These are phyloP conservation scores for Fusarium equiseti DNA, from an alignment of 2,329 filamentous ascomycete genomes.

Conservation along the genomic window DNA sequence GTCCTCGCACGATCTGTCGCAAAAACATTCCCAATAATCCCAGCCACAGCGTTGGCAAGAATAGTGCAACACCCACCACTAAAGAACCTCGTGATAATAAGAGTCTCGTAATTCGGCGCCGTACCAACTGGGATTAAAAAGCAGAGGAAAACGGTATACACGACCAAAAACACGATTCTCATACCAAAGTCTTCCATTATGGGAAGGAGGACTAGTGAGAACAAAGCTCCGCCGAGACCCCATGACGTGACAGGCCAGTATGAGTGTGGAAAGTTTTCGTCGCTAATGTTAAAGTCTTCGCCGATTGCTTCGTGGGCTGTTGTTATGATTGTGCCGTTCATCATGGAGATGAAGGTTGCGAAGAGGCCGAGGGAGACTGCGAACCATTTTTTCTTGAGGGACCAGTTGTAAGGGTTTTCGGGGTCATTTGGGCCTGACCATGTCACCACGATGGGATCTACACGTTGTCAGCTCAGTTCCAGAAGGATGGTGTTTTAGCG, in stretches of 20 bases:
- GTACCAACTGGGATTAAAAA: conserved; percentile 22
- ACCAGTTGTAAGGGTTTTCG: conserved; percentile 32
- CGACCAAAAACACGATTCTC: conserved; percentile 20
- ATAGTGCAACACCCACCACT: conserved; percentile 31
- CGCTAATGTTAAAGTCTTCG: conserved; percentile 19
- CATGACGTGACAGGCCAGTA: conserved; percentile 35
- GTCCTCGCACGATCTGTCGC: conserved; percentile 16
- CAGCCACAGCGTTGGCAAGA: not conserved
- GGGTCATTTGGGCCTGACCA: conserved; percentile 22
- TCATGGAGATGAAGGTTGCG: conserved; percentile 27
- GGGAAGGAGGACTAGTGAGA: conserved; percentile 18
- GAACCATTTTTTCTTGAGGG: conserved; percentile 28
- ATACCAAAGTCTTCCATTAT: conserved; percentile 38
- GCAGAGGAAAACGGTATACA: conserved; percentile 16
- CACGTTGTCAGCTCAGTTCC: not conserved
- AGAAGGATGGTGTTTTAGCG: too few species aligned
- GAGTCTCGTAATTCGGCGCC: conserved; percentile 23
- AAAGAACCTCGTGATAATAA: conserved; percentile 28
- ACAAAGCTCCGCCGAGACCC: conserved; percentile 19
- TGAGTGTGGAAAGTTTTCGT: conserved; percentile 24
- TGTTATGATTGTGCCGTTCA: conserved; percentile 38
- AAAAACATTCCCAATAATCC: conserved; percentile 24
- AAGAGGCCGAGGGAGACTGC: conserved; percentile 22
- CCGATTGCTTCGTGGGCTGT: conserved; percentile 24
- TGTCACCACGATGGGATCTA: conserved; percentile 8